phyloP scores from a whole-genome alignment of 1,139 yeast species.

The Yamadazyma mexicana region DNA sequence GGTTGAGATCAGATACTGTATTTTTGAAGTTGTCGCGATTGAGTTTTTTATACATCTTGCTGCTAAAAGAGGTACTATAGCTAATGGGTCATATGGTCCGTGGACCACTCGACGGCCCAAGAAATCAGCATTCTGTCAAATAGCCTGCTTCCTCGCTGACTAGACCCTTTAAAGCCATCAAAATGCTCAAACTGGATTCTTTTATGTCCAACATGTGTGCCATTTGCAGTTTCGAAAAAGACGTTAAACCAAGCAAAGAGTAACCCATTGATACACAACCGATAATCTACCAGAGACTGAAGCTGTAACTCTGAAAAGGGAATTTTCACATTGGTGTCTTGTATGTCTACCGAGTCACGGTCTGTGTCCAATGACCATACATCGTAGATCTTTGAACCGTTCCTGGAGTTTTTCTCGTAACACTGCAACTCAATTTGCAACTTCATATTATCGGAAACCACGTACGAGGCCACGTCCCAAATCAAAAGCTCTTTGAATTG shows the following conservation, averaged over 20 bases:
- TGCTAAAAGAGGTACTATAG: too few species aligned
- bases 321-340: not conserved
- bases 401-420: conserved; percentile 2
- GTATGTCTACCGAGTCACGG: not conserved
- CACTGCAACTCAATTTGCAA: conserved; percentile 3
- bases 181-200: conserved; percentile 3
- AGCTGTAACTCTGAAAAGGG: not conserved
- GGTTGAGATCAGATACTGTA: not conserved
- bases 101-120: conserved; percentile 4
- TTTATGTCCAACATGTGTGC: not conserved
- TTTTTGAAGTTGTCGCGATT: too few species aligned
- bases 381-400: conserved; percentile 1
- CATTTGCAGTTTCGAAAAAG: conserved; percentile 6
- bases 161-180: conserved; percentile 72
- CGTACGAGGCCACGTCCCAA: not conserved
- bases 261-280: conserved; percentile 8
- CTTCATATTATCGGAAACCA: not conserved
- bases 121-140: conserved; percentile 37
- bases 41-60: too few species aligned
- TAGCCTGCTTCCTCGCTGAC: conserved; percentile 49
- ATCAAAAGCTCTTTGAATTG: conserved; percentile 2
- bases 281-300: conserved; percentile 2
- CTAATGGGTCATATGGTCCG: too few species aligned
- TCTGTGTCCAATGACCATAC: not conserved
- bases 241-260: conserved; percentile 34